These are phyloP conservation scores for Acrocalymma vagum DNA, from an alignment of 2,329 filamentous ascomycete genomes.

Conservation along the genomic window DNA sequence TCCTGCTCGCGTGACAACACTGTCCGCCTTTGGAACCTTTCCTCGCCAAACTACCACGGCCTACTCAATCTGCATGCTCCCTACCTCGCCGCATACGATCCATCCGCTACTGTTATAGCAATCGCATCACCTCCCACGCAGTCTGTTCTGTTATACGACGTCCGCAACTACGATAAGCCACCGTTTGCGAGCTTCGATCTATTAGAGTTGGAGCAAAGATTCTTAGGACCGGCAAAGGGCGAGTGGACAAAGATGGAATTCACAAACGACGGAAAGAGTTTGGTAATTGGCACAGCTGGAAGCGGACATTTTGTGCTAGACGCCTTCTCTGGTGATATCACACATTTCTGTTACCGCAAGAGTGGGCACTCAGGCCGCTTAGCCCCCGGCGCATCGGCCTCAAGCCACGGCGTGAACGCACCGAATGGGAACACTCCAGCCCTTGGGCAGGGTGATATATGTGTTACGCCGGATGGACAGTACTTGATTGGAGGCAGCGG, in stretches of 20 bases:
- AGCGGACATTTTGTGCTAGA: slow-evolving; percentile 92
- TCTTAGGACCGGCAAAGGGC: slow-evolving; percentile 54
- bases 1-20: slow-evolving; percentile 92
- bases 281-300: slow-evolving; percentile 85
- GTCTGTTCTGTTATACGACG: slow-evolving; percentile 87
- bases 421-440: slow-evolving; percentile 33
- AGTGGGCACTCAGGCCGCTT: slow-evolving; percentile 54
- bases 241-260: slow-evolving; percentile 95
- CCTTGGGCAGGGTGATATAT: slow-evolving; percentile 75
- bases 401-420: slow-evolving; percentile 64
- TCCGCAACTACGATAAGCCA: slow-evolving; percentile 90
- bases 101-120: slow-evolving; percentile 90
- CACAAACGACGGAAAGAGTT: slow-evolving; percentile 90
- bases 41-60: slow-evolving; percentile 80
- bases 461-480: slow-evolving; percentile 87
- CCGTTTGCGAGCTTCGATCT: slow-evolving; percentile 90
- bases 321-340: slow-evolving; percentile 83
- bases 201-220: slow-evolving; percentile 65
- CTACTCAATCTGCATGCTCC: slow-evolving; percentile 82
- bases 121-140: slow-evolving; percentile 84
- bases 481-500: slow-evolving; percentile 85
- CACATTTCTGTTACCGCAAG: slow-evolving; percentile 71
- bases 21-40: slow-evolving; percentile 88
- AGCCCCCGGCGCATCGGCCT: slow-evolving; percentile 52
- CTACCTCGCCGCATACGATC: slow-evolving; percentile 88